phyloP scores from a whole-genome alignment of 768 basidiomycete genomes.

The Trametes maxima region DNA sequence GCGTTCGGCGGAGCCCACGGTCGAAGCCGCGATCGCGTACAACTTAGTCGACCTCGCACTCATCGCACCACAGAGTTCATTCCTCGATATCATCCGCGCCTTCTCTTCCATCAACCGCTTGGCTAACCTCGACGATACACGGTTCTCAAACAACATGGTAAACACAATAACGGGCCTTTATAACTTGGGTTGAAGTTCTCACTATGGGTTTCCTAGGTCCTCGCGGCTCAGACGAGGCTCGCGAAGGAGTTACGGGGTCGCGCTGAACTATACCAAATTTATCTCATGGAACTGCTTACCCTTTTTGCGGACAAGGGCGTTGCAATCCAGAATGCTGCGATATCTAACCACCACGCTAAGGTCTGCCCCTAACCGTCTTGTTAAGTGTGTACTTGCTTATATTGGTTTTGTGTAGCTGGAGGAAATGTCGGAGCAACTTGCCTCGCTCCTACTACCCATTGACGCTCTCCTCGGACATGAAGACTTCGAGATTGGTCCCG shows the following conservation, averaged over 20 bases:
- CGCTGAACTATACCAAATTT: constrained; percentile 77
- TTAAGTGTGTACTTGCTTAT: background rate
- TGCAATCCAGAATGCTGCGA: constrained; percentile 81
- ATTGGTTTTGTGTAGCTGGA: constrained; percentile 52
- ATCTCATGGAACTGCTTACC: constrained; percentile 81
- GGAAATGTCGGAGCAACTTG: constrained; percentile 84
- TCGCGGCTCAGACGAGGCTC: constrained; percentile 89
- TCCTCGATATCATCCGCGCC: constrained; percentile 80
- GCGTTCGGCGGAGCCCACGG: constrained; percentile 80
- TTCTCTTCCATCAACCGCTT: constrained; percentile 86
- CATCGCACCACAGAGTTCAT: constrained; percentile 71
- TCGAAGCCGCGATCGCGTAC: constrained; percentile 90
- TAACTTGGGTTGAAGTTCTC: background rate
- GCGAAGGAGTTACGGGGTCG: constrained; percentile 76
- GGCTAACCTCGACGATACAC: constrained; percentile 86
- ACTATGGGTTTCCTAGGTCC: constrained; percentile 51
- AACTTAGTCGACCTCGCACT: constrained; percentile 91
- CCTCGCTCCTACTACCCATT: constrained; percentile 87
- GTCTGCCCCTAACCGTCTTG: constrained; percentile 35
- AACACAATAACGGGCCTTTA: background rate
- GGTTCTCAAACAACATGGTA: constrained; percentile 90
- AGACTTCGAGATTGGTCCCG: constrained; percentile 62
- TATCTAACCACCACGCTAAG: constrained; percentile 66
- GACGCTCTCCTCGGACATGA: constrained; percentile 79
- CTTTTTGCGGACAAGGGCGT: constrained; percentile 92